Percentiles rank a stretch among this genome's conserved stretches.
phyloP scores from a whole-genome alignment of 495 filamentous ascomycete species.

The Daldinia vernicosa region DNA sequence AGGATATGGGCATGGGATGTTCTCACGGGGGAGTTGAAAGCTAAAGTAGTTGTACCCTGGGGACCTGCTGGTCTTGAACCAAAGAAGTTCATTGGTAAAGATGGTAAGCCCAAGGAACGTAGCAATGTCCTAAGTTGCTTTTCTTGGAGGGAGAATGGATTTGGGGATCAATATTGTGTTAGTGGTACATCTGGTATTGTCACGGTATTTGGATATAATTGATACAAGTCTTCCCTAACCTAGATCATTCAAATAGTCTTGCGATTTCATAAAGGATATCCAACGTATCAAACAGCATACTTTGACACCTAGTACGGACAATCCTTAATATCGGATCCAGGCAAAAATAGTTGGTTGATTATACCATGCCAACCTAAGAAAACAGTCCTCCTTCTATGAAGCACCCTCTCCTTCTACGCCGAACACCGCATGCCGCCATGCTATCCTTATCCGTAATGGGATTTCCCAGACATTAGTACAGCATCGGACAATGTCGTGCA shows the following conservation, averaged over 20 bases:
- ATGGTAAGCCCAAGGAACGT: conserved; percentile 61
- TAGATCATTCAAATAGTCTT: conserved; percentile 4
- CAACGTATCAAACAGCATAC: conserved; percentile 18
- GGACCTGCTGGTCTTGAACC: conserved; percentile 64
- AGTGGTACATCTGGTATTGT: conserved; percentile 64
- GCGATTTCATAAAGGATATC: conserved; percentile 9
- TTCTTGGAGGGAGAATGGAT: conserved; percentile 76
- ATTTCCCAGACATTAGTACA: conserved; percentile 39
- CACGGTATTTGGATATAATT: conserved; percentile 61
- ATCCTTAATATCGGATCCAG: conserved; percentile 24
- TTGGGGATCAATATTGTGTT: conserved; percentile 65
- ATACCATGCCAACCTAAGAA: conserved; percentile 25
- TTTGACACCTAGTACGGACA: conserved; percentile 12
- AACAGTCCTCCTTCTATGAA: conserved; percentile 38
- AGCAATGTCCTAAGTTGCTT: conserved; percentile 67
- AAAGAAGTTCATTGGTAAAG: conserved; percentile 57
- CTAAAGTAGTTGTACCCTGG: conserved; percentile 67
- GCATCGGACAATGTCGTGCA: conserved; percentile 37
- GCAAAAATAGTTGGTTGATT: conserved; percentile 17
- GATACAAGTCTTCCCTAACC: conserved; percentile 3
- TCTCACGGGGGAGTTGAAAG: conserved; percentile 74
- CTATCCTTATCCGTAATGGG: conserved; percentile 39
- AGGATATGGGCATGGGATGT: conserved; percentile 90
- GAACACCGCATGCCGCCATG: conserved; percentile 42
- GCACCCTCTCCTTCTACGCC: conserved; percentile 36